These are phyloP conservation scores for Penicillium subrubescens DNA, from an alignment of 495 filamentous ascomycete genomes.

Conservation along the genomic window DNA sequence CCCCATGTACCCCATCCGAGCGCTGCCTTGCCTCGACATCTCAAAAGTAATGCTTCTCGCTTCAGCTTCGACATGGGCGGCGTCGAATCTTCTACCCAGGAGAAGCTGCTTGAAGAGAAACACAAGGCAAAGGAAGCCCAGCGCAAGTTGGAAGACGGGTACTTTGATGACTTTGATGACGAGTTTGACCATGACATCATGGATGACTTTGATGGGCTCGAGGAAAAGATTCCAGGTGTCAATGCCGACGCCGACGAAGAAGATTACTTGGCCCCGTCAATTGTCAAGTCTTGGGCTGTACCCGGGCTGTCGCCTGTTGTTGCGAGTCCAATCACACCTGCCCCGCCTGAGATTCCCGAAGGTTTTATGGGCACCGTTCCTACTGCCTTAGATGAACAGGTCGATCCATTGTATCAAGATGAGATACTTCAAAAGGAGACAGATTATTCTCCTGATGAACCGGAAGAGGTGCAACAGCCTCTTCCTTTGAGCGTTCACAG, in stretches of 20 bases:
- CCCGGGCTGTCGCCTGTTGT: constrained; percentile 42
- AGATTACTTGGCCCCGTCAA: constrained; percentile 31
- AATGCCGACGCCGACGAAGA: constrained; percentile 67
- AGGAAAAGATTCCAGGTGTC: constrained; percentile 76
- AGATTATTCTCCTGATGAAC: neutral
- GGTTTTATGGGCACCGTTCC: neutral
- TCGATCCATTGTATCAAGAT: neutral
- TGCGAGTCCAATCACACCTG: constrained; percentile 38
- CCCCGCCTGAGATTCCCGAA: constrained; percentile 16
- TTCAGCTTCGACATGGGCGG: constrained; percentile 89
- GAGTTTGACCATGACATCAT: constrained; percentile 68
- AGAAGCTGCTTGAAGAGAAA: constrained; percentile 82
- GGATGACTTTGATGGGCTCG: constrained; percentile 71
- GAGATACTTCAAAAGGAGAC: neutral
- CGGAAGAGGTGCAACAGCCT: neutral
- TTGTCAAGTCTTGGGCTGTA: constrained; percentile 40
- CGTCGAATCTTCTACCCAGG: constrained; percentile 76
- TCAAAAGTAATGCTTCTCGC: constrained; percentile 83
- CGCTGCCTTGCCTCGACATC: constrained; percentile 63
- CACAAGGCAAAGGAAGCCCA: constrained; percentile 70
- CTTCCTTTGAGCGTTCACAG: neutral
- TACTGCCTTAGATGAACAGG: neutral
- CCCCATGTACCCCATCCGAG: constrained; percentile 43
- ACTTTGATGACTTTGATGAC: constrained; percentile 55
- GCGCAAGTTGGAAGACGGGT: constrained; percentile 46